Evolutionary conservation across 768 basidiomycete genomes (phyloP), one percentile per base, ranked within the genome.

Genomic region (Phlebiopsis flavidoalba): DNA sequence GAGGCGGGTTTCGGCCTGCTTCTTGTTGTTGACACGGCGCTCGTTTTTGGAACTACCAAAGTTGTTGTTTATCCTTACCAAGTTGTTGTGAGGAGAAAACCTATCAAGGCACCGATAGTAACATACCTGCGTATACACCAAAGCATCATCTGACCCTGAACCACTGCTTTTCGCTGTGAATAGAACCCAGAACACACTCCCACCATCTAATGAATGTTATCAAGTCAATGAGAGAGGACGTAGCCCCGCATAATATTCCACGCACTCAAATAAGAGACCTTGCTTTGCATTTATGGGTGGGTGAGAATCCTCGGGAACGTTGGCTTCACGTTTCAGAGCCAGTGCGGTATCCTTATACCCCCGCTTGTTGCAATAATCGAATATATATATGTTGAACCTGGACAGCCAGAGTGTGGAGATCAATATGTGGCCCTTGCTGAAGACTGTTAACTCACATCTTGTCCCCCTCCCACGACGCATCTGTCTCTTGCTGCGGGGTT

Each of bases 311-410:
- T 75, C 67, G 0, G 83, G 73, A 33, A 91, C 81, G 0, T 87
- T 85, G 0, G 90, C 89, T 68, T 93, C 91, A 14, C 48, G 46
- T 65, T 83, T 73, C 48, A 93, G 81, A 67, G 90, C 84, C 36
- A 72, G 76, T 11, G 89, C 89, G 1, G 91, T 90, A 70, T 86
- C 89, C 66, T 72, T 75, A 65, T 85, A 93, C 57, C 90, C 90
- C 56, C 89, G 86, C 73, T 93, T 93, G 68, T 70, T 75, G 75
- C 91, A 92, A 68, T 93, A 93, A 76, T 93, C 91, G 69, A 88
- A 82, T 65, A 93, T 92, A 75, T 93, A 93, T 70, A 92, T 90
- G 74, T 92, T 91, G 73, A 92, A 92, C 90, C 90, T 92, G 73
- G 31, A 33, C 14, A 43, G 2, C 11, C 17, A 43, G 11, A 17